Base-by-base conservation (phyloP, 495 filamentous ascomycete species). In the Trichoderma erinaceum region DNA sequence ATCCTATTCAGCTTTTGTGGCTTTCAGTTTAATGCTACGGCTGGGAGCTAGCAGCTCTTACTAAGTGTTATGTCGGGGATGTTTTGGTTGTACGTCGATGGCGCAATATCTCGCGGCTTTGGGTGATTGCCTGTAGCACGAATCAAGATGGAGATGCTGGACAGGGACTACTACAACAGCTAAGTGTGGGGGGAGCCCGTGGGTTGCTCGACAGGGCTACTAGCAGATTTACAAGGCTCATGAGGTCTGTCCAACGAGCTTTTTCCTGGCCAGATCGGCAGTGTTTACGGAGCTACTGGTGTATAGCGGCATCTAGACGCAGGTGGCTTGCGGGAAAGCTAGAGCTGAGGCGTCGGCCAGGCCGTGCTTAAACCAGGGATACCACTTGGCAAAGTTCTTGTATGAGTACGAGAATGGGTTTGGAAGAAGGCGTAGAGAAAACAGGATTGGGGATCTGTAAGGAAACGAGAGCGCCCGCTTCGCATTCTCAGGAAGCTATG, bases 271-370 rank as follows among this genome's bases (percentile, higher is more conserved):
- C 8, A 25, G 56, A 61, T 61, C 56, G 56, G 56, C 56, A 32
- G 8, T 25, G n/a, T 13, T 32, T 10, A 29, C 56, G 56, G 44
- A 48, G 44, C 44, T 48, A 15, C n/a, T n/a, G 7, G 4, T 4
- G 6, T 15, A 13, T 48, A 15, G 44, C 44, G 44, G 44, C 44
- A 48, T n/a, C 44, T 48, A 48, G 44, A 48, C 44, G 44, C 44
- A 48, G 44, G 56, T 61, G 56, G 56, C 56, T 61, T 61, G 56
- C 56, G 21, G 56, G 23, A 61, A 21, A 61, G 56, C 27, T 61
- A 25, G 56, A 32, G 56, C 12, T 25, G 56, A 61, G 23, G 56
- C 56, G 23, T 61, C 56, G 56, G 56, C 56, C 56, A 61, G 25
- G 56, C 56, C 56, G 56, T 61, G 56, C 56, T 61, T 29, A 13